Percentiles rank a stretch among this genome's conserved stretches.
Evolutionary conservation across 179 eudicot genomes (phyloP).

Genomic region (Drosera spatulata): DNA sequence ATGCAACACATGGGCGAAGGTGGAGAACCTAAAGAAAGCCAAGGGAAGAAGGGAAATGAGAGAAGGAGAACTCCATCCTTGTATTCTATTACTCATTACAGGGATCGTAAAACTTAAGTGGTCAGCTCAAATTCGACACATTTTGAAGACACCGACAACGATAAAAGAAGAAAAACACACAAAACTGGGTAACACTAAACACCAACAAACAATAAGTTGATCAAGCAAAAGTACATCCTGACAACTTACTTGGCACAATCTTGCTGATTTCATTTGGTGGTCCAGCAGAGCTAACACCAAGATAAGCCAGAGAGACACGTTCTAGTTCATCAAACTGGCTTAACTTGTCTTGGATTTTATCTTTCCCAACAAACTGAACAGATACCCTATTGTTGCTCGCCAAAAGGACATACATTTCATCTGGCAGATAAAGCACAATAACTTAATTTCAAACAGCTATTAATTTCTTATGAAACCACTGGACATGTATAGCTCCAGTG

Average conservation of each 20-base stretch:
- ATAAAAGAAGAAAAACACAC: background rate
- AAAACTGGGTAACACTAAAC: background rate
- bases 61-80: too few relatives aligned
- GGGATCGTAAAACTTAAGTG: too few relatives aligned
- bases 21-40: background rate
- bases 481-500: too few relatives aligned
- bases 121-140: too few relatives aligned
- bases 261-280: constrained; percentile 31
- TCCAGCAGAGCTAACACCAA: constrained; percentile 76
- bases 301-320: constrained; percentile 57
- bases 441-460: background rate
- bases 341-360: constrained; percentile 65
- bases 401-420: constrained; percentile 96
- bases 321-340: constrained; percentile 65
- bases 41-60: background rate
- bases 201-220: background rate
- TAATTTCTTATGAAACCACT: too few relatives aligned
- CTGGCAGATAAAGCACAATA: constrained; percentile 24
- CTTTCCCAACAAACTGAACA: constrained; percentile 76
- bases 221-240: background rate
- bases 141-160: too few relatives aligned
- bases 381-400: constrained; percentile 62
- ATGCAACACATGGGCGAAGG: background rate
- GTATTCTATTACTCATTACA: too few relatives aligned
- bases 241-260: constrained; percentile 60